Evolutionary conservation across 2,329 filamentous ascomycete genomes (phyloP), one percentile per base, ranked within the genome.

Genomic region (Monilinia laxa): DNA sequence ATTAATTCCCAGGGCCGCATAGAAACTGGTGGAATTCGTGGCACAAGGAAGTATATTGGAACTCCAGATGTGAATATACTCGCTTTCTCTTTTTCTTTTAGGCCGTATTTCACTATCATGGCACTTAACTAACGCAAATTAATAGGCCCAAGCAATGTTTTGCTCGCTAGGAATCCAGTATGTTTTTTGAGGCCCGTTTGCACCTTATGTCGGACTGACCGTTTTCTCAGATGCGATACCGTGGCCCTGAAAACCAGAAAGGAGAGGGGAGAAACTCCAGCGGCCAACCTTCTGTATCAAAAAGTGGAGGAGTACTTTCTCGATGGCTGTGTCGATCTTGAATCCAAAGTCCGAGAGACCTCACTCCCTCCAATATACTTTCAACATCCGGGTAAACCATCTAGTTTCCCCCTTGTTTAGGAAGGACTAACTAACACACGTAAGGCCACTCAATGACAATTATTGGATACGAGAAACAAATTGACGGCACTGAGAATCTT

Each of bases 31-130:
- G 92, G 93, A 0, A 90, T 98, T 70, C 86, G 82, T 70, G 89
- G 89, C n/a, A 97, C 93, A 0, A 86, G 95, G 68, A 98, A 97
- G 77, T 98, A 95, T 75, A 98, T 98, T 72, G 94, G 94, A 20
- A 97, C 94, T 1, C 88, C 92, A 11, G 94, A 98, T 82, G 91
- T 91, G 80, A 71, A 76, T 68, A 45, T 49, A 16, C 18, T 18
- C 23, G 1, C 25, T 16, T 12, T 18, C 18, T 51, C 16, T 14
- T 49, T 2, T 20, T 28, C 20, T 31, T 1, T 31, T n/a, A 3
- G 10, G 31, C 3, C 38, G 12, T 18, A 38, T 11, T 12, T n/a
- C 2, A 14, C 1, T 25, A 51, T 38, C 9, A 7, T 38, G 1
- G 4, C 12, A 51, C 23, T 4, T 23, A 38, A 60, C 47, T 63